These are phyloP conservation scores for Asterophora lycoperdoides DNA, from an alignment of 768 basidiomycete species.

Conservation along the genomic window DNA sequence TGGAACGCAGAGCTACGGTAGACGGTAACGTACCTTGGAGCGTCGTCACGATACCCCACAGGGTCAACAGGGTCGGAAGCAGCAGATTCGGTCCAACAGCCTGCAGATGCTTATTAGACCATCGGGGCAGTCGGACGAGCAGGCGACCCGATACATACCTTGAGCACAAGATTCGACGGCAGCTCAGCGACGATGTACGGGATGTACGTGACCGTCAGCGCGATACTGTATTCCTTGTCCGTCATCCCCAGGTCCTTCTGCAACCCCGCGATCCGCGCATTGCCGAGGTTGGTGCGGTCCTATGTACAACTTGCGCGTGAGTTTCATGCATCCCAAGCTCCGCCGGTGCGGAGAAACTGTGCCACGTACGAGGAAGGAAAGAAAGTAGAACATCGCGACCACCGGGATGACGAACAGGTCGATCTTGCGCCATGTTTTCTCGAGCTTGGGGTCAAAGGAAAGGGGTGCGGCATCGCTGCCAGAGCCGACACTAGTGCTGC, in stretches of 20 bases:
- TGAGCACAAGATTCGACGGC: slow-evolving; percentile 57
- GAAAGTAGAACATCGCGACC: slow-evolving; percentile 33
- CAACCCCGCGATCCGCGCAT: slow-evolving; percentile 58
- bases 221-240: slow-evolving; percentile 45
- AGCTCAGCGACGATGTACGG: slow-evolving; percentile 58
- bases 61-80: slow-evolving; percentile 11
- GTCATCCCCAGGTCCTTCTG: slow-evolving; percentile 50
- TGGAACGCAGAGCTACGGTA: no score
- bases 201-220: slow-evolving; percentile 44
- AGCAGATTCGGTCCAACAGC: slow-evolving; percentile 18
- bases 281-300: slow-evolving; percentile 55
- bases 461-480: slow-evolving; percentile 15
- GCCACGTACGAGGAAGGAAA: slow-evolving; percentile 37
- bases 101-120: neutral
- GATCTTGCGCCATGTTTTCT: slow-evolving; percentile 34
- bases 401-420: slow-evolving; percentile 34
- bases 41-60: slow-evolving; percentile 11
- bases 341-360: slow-evolving; percentile 42
- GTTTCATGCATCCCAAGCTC: no score
- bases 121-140: neutral
- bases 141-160: slow-evolving; percentile 34
- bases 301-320: no score
- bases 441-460: slow-evolving; percentile 29
- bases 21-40: slow-evolving; percentile 10
- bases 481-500: slow-evolving; percentile 21